Base-by-base conservation (phyloP, 257 asterid species). In the Fraxinus quadrangulata region DNA sequence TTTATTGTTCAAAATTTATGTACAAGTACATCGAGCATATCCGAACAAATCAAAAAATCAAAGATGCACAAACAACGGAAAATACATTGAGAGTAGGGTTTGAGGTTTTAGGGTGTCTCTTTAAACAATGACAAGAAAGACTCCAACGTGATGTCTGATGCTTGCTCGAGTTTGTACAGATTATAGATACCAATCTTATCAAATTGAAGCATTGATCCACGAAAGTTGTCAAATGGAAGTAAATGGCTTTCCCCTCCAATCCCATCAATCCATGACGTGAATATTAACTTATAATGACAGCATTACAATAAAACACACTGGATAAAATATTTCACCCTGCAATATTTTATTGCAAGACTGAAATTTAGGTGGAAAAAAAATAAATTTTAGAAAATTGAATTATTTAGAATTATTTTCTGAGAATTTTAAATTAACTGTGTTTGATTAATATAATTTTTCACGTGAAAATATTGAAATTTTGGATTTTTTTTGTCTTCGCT, bases 91-190 rank as follows among this genome's bases (percentile, higher is more conserved):
- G 45, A 26, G 39, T 75, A 76, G 81, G 81, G 81, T 76, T 47
- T 70, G 71, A 77, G 81, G 79, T 40, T 70, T 84, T 76, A 73
- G 86, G 79, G 75, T 84, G 88, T 83, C 86, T 78, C 68, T 77
- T 85, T 76, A 75, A 84, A 76, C 85, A 83, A 74, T 80, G 91
- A 87, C 91, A 83, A 78, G 87, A 83, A 79, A 85, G 76, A 77
- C 78, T 78, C 63, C 76, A 82, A 82, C 68, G 61, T 83, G 81
- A 81, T 76, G 88, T 83, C 84, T 84, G 80, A 72, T 17, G 70
- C 70, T 59, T 71, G 71, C 72, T 56, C 70, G 54, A 59, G 56
- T 45, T 73, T 59, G 37, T 72, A 79, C 81, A 79, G 63, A 34
- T 66, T 36, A 74, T 47, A 56, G 69, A 80, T 76, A 84, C 71